These are phyloP conservation scores for Phytophthora tentaculata DNA, from an alignment of 352 stramenopile species.

Conservation along the genomic window DNA sequence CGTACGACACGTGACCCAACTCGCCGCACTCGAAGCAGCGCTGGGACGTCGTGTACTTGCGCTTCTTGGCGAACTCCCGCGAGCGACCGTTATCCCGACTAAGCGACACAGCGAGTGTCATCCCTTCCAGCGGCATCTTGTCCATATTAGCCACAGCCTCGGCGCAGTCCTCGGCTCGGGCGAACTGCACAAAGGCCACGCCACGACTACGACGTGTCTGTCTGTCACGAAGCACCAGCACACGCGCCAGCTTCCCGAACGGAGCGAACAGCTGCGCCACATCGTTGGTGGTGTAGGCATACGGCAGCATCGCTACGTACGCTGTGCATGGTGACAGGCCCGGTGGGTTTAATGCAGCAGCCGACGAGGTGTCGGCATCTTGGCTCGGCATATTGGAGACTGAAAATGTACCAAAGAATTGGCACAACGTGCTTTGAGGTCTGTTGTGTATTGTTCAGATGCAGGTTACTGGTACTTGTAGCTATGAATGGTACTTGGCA, in stretches of 20 bases:
- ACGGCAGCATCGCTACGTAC: conserved; percentile 91
- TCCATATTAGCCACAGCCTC: conserved; percentile 64
- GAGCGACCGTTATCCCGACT: conserved; percentile 84
- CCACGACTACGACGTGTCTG: conserved; percentile 74
- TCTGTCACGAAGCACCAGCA: conserved; percentile 81
- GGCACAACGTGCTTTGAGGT: conserved; percentile 2
- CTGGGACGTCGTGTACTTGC: conserved; percentile 67
- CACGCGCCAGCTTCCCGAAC: conserved; percentile 77
- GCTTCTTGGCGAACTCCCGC: conserved; percentile 80
- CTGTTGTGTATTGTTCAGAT: conserved; percentile 3
- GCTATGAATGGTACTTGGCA: neutral
- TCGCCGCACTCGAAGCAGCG: conserved; percentile 89
- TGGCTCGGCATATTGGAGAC: conserved; percentile 5
- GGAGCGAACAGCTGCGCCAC: conserved; percentile 85
- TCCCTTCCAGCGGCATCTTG: conserved; percentile 61
- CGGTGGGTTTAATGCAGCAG: neutral
- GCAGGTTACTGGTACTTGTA: neutral
- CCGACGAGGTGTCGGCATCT: neutral
- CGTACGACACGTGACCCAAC: conserved; percentile 82
- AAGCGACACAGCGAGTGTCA: conserved; percentile 69
- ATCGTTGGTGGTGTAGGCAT: conserved; percentile 88
- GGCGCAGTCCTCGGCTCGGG: conserved; percentile 62
- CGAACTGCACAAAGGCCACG: conserved; percentile 89
- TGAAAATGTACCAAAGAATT: neutral
- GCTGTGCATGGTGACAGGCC: conserved; percentile 54